Evolutionary conservation across 148 eudicot genomes (phyloP), one percentile per base, ranked within the genome.

Genomic region (Cornus kousa): DNA sequence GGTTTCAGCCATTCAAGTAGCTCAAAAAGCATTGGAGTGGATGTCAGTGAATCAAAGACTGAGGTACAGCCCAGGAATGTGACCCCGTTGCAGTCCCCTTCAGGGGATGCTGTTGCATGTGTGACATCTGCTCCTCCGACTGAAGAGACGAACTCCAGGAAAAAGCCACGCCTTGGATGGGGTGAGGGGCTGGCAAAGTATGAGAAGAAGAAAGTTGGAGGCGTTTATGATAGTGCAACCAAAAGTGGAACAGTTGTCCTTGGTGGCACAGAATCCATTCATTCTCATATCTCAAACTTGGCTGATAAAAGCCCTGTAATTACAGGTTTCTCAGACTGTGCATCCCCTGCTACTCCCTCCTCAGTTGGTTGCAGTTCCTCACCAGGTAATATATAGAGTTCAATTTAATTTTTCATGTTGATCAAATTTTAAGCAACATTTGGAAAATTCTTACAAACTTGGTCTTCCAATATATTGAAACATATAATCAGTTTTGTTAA

Each of bases 141-240:
- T 31, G 98, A 92, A 73, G 99, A 93, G 62, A 78, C 81, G 23
- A 50, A 65, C 77, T 89, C 92, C 74, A 85, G 91, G 83, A 96
- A 96, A 87, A 96, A 92, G 84, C 90, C 95, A 22, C 95, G 99
- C 19, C 91, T 96, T 77, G 89, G 93, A 8, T 96, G 99, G 99
- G 99, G 99, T 59, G 91, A 93, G 79, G 99, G 99, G 59, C 84
- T 96, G 82, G 97, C 98, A 39, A 94, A 96, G 88, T 96, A 83
- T 74, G 99, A 96, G 88, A 92, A 90, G 84, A 94, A 96, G 87
- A 90, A 84, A 80, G 91, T 91, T 85, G 97, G 84, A 20, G 92
- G 87, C 67, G 80, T 91, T 75, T 94, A 87, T 77, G 98, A 96
- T 62, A 39, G 81, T 87, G 82, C 79, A 12, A 67, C 75, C 33